These are phyloP conservation scores for Boechera divaricarpa DNA, from an alignment of 345 rosid genomes.

Conservation along the genomic window DNA sequence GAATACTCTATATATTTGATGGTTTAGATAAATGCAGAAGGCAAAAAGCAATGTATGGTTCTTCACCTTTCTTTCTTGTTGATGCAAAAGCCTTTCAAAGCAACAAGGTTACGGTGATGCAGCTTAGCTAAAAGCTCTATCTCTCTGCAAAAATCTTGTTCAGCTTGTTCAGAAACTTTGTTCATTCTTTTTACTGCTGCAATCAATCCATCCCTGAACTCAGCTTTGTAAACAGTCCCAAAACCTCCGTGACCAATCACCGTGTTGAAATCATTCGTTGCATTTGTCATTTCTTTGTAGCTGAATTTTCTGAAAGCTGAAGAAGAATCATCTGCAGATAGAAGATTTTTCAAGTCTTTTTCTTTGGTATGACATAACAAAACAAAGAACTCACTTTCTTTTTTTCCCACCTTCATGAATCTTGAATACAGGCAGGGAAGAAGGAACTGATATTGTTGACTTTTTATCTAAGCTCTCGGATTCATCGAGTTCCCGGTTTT, in stretches of 20 bases:
- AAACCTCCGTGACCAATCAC: slow-evolving; percentile 89
- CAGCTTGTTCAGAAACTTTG: slow-evolving; percentile 72
- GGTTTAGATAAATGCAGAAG: slow-evolving; percentile 3
- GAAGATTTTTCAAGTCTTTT: neutral
- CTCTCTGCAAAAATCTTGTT: slow-evolving; percentile 83
- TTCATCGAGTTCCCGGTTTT: slow-evolving; percentile 66
- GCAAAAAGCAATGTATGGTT: slow-evolving; percentile 25
- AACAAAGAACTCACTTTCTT: neutral
- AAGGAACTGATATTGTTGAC: slow-evolving; percentile 57
- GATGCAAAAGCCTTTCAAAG: slow-evolving; percentile 87
- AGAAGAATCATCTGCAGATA: slow-evolving; percentile 63
- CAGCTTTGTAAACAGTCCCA: slow-evolving; percentile 86
- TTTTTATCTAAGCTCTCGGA: slow-evolving; percentile 57
- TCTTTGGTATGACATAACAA: neutral
- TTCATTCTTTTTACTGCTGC: slow-evolving; percentile 80
- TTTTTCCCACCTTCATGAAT: slow-evolving; percentile 65
- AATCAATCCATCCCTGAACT: slow-evolving; percentile 66
- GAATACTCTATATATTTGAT: neutral
- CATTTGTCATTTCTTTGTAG: slow-evolving; percentile 77
- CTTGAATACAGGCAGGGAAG: slow-evolving; percentile 59
- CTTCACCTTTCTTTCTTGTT: slow-evolving; percentile 72
- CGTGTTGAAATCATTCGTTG: slow-evolving; percentile 66
- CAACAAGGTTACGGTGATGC: slow-evolving; percentile 94
- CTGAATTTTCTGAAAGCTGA: slow-evolving; percentile 74
- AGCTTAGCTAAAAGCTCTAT: slow-evolving; percentile 91